Evolutionary conservation across 179 eudicot species (phyloP), one percentile per base, ranked within the genome.

Genomic region (Beta macrorhiza): DNA sequence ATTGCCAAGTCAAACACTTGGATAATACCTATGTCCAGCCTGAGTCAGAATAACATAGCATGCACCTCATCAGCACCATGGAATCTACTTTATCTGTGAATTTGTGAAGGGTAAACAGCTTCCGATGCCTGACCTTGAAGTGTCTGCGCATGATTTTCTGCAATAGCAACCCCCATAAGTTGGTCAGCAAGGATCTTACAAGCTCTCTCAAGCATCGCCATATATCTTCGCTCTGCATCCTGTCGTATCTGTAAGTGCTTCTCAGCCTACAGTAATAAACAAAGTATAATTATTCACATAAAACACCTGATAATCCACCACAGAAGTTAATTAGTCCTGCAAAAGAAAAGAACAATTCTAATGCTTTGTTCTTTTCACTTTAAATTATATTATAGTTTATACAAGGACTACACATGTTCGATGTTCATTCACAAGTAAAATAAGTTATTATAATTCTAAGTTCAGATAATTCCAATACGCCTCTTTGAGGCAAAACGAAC

Each of bases 121-220:
- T 88, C 81, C 42, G 74, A 75, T 44, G 75, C 82, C 79, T 80
- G 90, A 65, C 82, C 89, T 82, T 85, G 87, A 82, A 79, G 81
- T 64, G 84, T 74, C 53, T 83, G 84, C 22, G 74, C 80, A 2
- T 90, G 88, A 53, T 58, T 78, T 25, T 84, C 87, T 0, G 87
- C 14, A 6, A 84, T 78, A 32, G 90, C 78, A 55, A 84, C 83
- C 67, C 91, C 93, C 82, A 89, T 83, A 62, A 91, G 86, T 82
- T 91, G 97, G 57, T 91, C 91, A 3, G 93, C 88, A 1, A 92
- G 90, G 83, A 92, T 91, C 87, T 90, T 92, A 82, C 94, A 92
- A n/a, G 94, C 91, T 83, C 84, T 86, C 87, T 92, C 97, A 51
- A 92, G 89, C 93, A 91, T 91, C 45, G 88, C 88, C 92, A 92